Evolutionary conservation across 371 early-diverging fungal species (phyloP), one percentile per base, ranked within the genome.

Genomic region (Batkoa obscura): DNA sequence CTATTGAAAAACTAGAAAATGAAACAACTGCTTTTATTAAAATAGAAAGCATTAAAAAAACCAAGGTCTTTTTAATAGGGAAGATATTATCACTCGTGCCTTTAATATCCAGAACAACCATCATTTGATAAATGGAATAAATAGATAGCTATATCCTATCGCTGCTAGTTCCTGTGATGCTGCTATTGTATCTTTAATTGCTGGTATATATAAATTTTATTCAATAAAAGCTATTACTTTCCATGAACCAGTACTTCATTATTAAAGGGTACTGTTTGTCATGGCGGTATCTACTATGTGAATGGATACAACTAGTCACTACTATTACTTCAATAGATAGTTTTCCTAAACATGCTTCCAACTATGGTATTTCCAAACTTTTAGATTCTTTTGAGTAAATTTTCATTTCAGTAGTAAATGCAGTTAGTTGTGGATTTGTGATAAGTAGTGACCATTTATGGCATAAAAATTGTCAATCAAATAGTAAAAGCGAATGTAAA

Each of bases 381-480:
- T 38, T 57, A 36, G 15, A 50, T 33, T 35, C 39, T 17, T 36
- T 56, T 1, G 68, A 69, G 50, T 60, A 69, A 45, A 57, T 65
- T 12, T 45, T 75, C 47, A 61, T 75, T 0, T 73, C 75, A 3
- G 59, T 72, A n/a, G 65, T 68, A 52, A 75, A 75, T 61, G 65
- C 67, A 1, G 75, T 72, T 53, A 73, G 75, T 1, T 72, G 70
- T 57, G 66, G 61, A 38, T 71, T 64, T 60, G 59, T 70, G 10
- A 62, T 62, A 60, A 58, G 56, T 3, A 51, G 42, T 2, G 54
- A 60, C 30, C 59, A 72, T 15, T 37, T 72, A n/a, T 75, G 75
- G 75, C 50, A 72, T 35, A 72, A 72, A 58, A 72, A 71, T 43
- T 56, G 47, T 43, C 50, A 35, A 32, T 42, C 46, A 17, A 15